Evolutionary conservation across 148 eudicot species (phyloP).

Genomic region (Spergularia marina): DNA sequence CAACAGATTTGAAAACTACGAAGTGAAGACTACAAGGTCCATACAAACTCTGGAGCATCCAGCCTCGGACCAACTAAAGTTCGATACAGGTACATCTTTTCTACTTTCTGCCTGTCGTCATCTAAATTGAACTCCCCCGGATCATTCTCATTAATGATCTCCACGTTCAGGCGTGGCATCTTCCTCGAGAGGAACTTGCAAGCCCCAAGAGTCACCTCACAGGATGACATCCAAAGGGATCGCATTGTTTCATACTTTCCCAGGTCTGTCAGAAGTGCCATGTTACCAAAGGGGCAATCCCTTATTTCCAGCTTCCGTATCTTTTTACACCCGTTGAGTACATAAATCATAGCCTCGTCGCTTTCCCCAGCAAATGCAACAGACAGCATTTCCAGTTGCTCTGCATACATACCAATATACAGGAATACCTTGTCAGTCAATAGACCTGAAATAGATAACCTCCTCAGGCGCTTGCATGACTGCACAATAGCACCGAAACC

Average conservation of each 20-base stretch:
- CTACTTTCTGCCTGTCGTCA: slow-evolving; percentile 56
- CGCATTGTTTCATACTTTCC: slow-evolving; percentile 92
- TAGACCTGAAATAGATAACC: slow-evolving; percentile 68
- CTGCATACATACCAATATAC: slow-evolving; percentile 82
- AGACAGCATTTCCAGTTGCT: slow-evolving; percentile 89
- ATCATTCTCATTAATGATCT: slow-evolving; percentile 65
- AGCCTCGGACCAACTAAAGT: slow-evolving; percentile 62
- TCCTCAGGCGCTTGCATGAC: slow-evolving; percentile 64
- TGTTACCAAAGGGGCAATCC: slow-evolving; percentile 69
- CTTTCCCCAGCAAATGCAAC: slow-evolving; percentile 80
- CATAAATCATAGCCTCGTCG: slow-evolving; percentile 71
- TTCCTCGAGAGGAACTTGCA: slow-evolving; percentile 66
- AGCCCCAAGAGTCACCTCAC: slow-evolving; percentile 72
- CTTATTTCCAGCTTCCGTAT: slow-evolving; percentile 73
- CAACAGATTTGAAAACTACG: not conserved
- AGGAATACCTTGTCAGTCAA: slow-evolving; percentile 74
- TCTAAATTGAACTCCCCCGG: slow-evolving; percentile 23
- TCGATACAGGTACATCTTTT: slow-evolving; percentile 75
- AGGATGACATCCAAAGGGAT: slow-evolving; percentile 97
- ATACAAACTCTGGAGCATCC: slow-evolving; percentile 71
- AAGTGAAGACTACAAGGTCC: slow-evolving; percentile 45
- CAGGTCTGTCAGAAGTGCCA: slow-evolving; percentile 66
- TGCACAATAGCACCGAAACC: slow-evolving; percentile 86
- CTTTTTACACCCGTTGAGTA: slow-evolving; percentile 82
- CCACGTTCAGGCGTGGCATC: slow-evolving; percentile 78